Evolutionary conservation across 164 flowering plant genomes (phyloP), one percentile per base, ranked within the genome.

Genomic region (Vitis rupestris): DNA sequence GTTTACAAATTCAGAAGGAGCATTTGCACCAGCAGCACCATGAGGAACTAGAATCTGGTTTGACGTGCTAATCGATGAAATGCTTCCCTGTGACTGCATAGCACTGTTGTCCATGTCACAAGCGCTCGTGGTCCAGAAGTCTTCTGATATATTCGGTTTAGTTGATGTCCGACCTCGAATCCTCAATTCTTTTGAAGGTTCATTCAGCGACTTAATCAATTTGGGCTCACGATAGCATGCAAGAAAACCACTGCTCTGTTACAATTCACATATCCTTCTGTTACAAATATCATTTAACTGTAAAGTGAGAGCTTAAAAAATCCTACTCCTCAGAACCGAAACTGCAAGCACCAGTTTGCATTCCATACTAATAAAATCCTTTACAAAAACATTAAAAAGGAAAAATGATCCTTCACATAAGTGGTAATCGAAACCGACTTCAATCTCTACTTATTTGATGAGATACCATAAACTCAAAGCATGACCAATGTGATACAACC

Each of bases 221-320:
- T 57, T 60, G 72, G 72, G 73, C 68, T 70, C 80, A 52, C 1
- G 62, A 72, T 10, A 53, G 78, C 79, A 78, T 70, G 71, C 80
- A 72, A 86, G 75, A 77, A 85, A 86, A 68, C 80, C 82, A 76
- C 87, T 86, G 89, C 80, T 80, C 86, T 83, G 86, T 81, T 79
- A 60, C 85, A 76, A 82, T 74, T 37, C 56, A 12, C 61, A 48
- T 50, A 9, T 31, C 23, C 3, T 66, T 59, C 66, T 66, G 70
- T 73, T 71, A 67, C 51, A 51, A 68, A 75, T 64, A 70, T 64
- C 71, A 65, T 50, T 31, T n/a, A 66, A 31, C 10, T 30, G 17
- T 29, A 58, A 47, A 23, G 16, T 57, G 56, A 55, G 0, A 3
- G 7, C 4, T 37, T 37, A 37, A 37, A 37, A 3, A 37, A 6